These are phyloP conservation scores for Candida maltosa DNA, from an alignment of 805 yeast species.

Conservation along the genomic window DNA sequence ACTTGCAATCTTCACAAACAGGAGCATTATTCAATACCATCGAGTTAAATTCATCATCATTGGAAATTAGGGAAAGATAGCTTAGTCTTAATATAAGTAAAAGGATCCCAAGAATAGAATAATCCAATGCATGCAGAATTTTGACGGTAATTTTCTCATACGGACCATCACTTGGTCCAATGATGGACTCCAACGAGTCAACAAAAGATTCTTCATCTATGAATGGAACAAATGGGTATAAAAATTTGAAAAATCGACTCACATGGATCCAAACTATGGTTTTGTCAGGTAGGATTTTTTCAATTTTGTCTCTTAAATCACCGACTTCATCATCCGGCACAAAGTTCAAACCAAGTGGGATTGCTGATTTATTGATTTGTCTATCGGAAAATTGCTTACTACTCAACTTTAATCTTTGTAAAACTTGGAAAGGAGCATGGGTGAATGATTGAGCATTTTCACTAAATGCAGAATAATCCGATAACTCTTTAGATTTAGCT, in stretches of 20 bases:
- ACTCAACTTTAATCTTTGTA: constrained; percentile 4
- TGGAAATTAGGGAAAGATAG: constrained; percentile 35
- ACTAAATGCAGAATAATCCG: background rate
- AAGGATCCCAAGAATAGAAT: constrained; percentile 35
- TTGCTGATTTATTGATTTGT: constrained; percentile 22
- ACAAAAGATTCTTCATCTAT: constrained; percentile 36
- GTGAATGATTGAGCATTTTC: constrained; percentile 1
- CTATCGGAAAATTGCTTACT: constrained; percentile 6
- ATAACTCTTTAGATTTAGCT: constrained; percentile 3
- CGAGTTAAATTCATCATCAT: constrained; percentile 22
- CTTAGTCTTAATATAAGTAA: constrained; percentile 41
- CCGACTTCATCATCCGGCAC: constrained; percentile 25
- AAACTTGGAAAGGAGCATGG: constrained; percentile 5
- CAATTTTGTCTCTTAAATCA: constrained; percentile 31
- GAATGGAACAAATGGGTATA: constrained; percentile 48
- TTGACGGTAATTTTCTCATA: constrained; percentile 22
- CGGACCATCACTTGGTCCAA: constrained; percentile 33
- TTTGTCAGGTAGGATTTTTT: constrained; percentile 34
- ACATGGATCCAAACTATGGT: constrained; percentile 37
- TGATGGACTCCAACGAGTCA: constrained; percentile 21
- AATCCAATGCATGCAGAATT: no score
- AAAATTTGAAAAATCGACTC: constrained; percentile 36
- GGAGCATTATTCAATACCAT: constrained; percentile 16
- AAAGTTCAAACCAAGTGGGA: constrained; percentile 30
- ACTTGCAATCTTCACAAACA: constrained; percentile 9